Base-by-base conservation (phyloP, 768 basidiomycete genomes). In the Mycena capillaripes region DNA sequence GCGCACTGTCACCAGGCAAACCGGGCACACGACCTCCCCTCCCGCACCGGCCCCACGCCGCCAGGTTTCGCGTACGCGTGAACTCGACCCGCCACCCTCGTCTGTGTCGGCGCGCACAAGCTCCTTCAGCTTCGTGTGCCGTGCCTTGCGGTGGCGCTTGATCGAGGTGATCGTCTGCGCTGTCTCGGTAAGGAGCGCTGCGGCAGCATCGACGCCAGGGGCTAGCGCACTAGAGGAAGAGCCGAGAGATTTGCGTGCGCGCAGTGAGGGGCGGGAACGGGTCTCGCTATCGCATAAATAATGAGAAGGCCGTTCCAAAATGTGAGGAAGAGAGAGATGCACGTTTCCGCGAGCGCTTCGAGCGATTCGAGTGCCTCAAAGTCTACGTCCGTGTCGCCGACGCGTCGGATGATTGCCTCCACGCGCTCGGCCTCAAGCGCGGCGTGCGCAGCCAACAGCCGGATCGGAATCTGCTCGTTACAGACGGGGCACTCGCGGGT, bases 401-500 rank as follows among this genome's bases (percentile, higher is more conserved):
- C 85, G 56, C 87, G 86, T 64, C 82, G 84, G 23, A 93, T 87
- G 56, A 95, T 92, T 55, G 89, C 87, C 70, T 94, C 89, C 25
- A 95, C 86, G 72, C 94, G 88, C 75, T 93, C 87, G 40, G 86
- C 82, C 79, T 96, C 94, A 30, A 95, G 85, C 48, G 85, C 86
- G 4, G 87, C 86, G 75, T 95, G 95, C 66, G 83, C 85, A 3
- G 84, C 85, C 19, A 95, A 84, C n/a, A 95, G 85, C 16, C 94
- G 90, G 27, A 94, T 77, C 17, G 94, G 94, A 48, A 96, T 92
- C 44, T 79, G 79, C 78, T 95, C 94, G 17, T 86, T 82, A 81
- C 94, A 96, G 44, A 92, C 89, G 2, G 94, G 95, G 77, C 94
- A 96, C 69, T 84, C 84, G 68, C 90, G 86, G 3, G 93, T 95